These are phyloP conservation scores for Eragrostis tef DNA, from an alignment of 202 grass and related monocot species.

Conservation along the genomic window DNA sequence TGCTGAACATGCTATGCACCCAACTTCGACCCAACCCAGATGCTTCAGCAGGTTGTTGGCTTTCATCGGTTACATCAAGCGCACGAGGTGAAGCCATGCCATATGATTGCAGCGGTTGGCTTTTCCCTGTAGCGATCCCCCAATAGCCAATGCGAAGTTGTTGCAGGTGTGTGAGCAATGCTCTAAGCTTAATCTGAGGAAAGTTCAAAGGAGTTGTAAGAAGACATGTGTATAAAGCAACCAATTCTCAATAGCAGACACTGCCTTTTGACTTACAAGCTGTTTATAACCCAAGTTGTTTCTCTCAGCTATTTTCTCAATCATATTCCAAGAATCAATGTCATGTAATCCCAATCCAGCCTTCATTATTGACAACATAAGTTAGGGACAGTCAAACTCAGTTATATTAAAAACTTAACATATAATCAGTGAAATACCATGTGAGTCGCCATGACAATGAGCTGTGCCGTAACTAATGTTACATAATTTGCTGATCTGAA, in stretches of 20 bases:
- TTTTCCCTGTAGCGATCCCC: constrained; percentile 76
- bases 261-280: constrained; percentile 74
- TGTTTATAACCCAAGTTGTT: constrained; percentile 99
- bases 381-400: constrained; percentile 41
- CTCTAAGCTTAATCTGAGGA: constrained; percentile 91
- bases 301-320: constrained; percentile 98
- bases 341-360: constrained; percentile 92
- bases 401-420: constrained; percentile 45
- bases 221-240: constrained; percentile 35
- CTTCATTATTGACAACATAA: constrained; percentile 59
- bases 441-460: constrained; percentile 94
- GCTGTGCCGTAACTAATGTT: constrained; percentile 88
- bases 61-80: constrained; percentile 80
- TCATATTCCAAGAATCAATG: constrained; percentile 97
- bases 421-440: constrained; percentile 65
- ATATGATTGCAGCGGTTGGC: constrained; percentile 53
- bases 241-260: constrained; percentile 25
- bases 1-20: constrained; percentile 99
- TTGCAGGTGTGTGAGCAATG: constrained; percentile 91
- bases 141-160: constrained; percentile 94
- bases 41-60: constrained; percentile 87
- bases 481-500: constrained; percentile 89
- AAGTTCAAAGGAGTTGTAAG: constrained; percentile 40
- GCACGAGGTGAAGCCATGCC: constrained; percentile 85
- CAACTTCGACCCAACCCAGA: constrained; percentile 93